Evolutionary conservation across 2,329 filamentous ascomycete genomes (phyloP).

Genomic region (Fonsecaea nubica): DNA sequence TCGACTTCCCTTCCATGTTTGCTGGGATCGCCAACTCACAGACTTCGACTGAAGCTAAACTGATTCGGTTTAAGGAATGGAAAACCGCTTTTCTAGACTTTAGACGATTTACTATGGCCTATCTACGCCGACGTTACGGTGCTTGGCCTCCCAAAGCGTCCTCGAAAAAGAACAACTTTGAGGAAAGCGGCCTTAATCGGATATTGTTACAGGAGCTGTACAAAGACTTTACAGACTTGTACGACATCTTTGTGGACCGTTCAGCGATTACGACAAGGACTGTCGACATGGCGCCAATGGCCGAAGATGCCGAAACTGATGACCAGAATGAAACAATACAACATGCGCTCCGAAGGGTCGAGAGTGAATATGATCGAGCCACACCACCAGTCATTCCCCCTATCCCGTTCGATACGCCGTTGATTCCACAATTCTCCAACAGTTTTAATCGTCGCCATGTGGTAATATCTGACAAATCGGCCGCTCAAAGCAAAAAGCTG

Average conservation of each 20-base stretch:
- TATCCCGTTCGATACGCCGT: constrained; percentile 86
- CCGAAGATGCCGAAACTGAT: constrained; percentile 60
- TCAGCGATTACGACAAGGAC: constrained; percentile 77
- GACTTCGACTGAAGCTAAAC: constrained; percentile 75
- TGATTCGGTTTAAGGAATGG: constrained; percentile 85
- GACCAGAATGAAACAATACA: constrained; percentile 64
- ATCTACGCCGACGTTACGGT: constrained; percentile 73
- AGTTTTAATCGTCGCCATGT: constrained; percentile 64
- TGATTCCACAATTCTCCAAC: constrained; percentile 72
- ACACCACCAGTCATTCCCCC: constrained; percentile 89
- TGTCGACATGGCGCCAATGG: constrained; percentile 68
- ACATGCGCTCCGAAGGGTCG: constrained; percentile 75
- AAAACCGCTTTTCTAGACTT: constrained; percentile 75
- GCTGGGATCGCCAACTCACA: constrained; percentile 86
- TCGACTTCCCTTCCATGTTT: constrained; percentile 90
- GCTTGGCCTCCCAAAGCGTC: constrained; percentile 89
- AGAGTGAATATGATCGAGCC: constrained; percentile 87
- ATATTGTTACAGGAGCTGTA: constrained; percentile 82
- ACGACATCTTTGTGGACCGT: constrained; percentile 86
- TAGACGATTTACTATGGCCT: constrained; percentile 72
- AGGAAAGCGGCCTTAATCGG: constrained; percentile 84
- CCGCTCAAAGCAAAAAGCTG: constrained; percentile 73
- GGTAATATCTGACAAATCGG: constrained; percentile 74
- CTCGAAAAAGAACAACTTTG: constrained; percentile 89
- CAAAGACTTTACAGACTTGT: constrained; percentile 81